A percentile compares a stretch with the other conserved stretches of the same genome.
These are phyloP conservation scores for Populus davidiana DNA, from an alignment of 345 rosid genomes.

Conservation along the genomic window DNA sequence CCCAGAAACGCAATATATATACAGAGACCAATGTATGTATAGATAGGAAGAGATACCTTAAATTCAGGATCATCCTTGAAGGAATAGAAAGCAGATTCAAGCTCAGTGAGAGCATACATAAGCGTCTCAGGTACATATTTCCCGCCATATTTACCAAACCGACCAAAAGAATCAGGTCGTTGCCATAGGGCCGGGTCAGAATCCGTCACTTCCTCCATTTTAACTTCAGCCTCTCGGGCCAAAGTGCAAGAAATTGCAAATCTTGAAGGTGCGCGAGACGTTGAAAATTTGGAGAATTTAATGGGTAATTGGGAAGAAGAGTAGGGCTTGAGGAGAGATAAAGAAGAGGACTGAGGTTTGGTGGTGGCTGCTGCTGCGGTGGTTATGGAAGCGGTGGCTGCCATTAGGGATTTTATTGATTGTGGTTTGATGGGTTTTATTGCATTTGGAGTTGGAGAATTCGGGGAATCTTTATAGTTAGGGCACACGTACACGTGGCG, in stretches of 20 bases:
- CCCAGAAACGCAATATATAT: background rate
- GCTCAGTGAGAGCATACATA: conserved; percentile 79
- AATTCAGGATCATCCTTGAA: conserved; percentile 59
- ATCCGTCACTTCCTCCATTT: conserved; percentile 33
- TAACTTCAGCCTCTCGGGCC: conserved; percentile 37
- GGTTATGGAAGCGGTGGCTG: background rate
- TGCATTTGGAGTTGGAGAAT: background rate
- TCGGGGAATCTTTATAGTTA: background rate
- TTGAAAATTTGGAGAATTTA: conserved; percentile 14
- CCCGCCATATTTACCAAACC: conserved; percentile 89
- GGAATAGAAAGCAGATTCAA: conserved; percentile 66
- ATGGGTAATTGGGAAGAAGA: conserved; percentile 5
- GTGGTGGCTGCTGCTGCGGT: background rate
- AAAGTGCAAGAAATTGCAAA: conserved; percentile 49
- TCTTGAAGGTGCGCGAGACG: conserved; percentile 15
- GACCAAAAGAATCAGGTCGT: conserved; percentile 82
- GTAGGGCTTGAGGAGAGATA: background rate
- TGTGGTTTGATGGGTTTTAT: too few species aligned
- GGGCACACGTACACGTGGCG: background rate
- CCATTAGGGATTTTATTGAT: background rate
- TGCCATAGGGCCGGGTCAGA: conserved; percentile 40
- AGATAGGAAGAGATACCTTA: conserved; percentile 49
- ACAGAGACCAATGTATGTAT: background rate
- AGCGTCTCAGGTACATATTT: conserved; percentile 92
- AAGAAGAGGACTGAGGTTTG: background rate